Conservation (phyloP, 768 basidiomycete genomes). For the Porpolomopsis calyptriformis region DNA sequence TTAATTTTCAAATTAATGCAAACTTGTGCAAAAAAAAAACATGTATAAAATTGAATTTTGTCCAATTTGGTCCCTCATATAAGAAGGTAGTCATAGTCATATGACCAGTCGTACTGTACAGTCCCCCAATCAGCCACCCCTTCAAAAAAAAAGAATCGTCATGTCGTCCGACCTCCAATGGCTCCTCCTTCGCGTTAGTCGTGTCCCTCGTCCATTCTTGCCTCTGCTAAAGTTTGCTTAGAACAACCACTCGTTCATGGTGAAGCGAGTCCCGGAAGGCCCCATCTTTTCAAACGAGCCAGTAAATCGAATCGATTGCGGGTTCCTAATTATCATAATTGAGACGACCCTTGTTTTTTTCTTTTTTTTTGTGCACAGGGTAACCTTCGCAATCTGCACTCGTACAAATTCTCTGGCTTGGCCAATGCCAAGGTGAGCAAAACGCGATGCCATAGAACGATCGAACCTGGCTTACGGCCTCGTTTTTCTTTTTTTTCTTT, state of each 20-base stretch:
- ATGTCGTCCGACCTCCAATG: conserved; percentile 91
- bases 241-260: conserved; percentile 79
- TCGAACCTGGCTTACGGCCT: conserved; percentile 2
- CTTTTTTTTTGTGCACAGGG: too few species aligned
- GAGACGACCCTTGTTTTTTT: too few species aligned
- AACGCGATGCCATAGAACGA: neutral
- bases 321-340: too few species aligned
- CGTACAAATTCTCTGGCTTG: conserved; percentile 86
- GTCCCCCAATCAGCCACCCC: too few species aligned
- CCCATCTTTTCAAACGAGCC: conserved; percentile 79
- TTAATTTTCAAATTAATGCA: too few species aligned
- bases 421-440: conserved; percentile 63
- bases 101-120: too few species aligned
- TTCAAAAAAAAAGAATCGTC: too few species aligned
- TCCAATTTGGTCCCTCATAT: too few species aligned
- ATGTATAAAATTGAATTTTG: too few species aligned
- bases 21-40: too few species aligned
- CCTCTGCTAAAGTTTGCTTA: conserved; percentile 22
- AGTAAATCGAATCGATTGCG: conserved; percentile 28
- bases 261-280: conserved; percentile 65
- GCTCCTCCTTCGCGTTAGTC: conserved; percentile 79
- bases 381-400: conserved; percentile 80
- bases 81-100: too few species aligned
- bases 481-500: neutral
- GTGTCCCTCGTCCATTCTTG: neutral